Base-by-base conservation (phyloP, 352 stramenopile genomes). In the Globisporangium polare region DNA sequence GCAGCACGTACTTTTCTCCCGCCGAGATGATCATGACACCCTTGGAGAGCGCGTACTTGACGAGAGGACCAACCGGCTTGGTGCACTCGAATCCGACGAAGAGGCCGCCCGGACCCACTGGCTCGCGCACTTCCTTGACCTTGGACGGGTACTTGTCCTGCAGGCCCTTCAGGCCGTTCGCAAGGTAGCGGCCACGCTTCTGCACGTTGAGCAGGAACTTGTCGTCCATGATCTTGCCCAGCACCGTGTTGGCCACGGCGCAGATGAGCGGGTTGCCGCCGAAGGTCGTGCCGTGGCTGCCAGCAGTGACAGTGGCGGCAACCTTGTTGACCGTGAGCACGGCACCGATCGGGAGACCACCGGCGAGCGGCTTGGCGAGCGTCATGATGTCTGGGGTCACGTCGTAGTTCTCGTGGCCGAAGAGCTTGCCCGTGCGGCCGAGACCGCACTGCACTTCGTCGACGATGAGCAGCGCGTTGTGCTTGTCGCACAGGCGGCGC, bases 381-480 rank as follows among this genome's bases (percentile, higher is more conserved):
- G 94, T 98, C 78, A 99, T 97, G 26, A 99, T 89, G 77, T 99
- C 96, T 0, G 97, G 96, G 35, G 90, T 85, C 31, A 99, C 77
- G 61, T 84, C 88, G 24, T 98, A 86, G 63, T 98, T 81, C 77
- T 99, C 77, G 71, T 98, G 95, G 53, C 90, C 95, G 81, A 97
- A 99, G 8, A 99, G 66, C 63, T 83, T 96, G 58, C 97, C 97
- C 35, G 90, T 98, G 39, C 97, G 93, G 18, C 94, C 96, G n/a
- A 99, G 78, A 37, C 97, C 97, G 42, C 95, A 89, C 80, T 99
- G 97, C 27, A 99, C 96, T 81, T 99, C 97, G 81, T 99, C 97
- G n/a, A 86, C 92, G 71, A 99, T 99, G 55, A 99, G 76, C 45
- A 99, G 78, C 20, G 98, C 90, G 58, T 92, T 90, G 65, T 90